Conservation (phyloP, 441 rosid genomes). For the Bruguiera hainesii region DNA sequence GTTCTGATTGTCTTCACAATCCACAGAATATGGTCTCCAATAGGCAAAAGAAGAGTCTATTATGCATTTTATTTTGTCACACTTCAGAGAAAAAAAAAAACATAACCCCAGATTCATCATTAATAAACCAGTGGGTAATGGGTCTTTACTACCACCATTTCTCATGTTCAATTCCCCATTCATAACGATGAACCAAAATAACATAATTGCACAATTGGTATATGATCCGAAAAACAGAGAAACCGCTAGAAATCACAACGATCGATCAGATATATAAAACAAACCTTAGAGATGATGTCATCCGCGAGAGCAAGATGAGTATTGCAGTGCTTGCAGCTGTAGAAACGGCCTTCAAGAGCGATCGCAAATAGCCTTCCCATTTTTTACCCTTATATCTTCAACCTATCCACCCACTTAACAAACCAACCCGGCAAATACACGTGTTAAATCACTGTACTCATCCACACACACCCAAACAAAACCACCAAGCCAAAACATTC, state of each 20-base stretch:
- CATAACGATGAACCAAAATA: neutral
- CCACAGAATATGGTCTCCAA: too few species aligned
- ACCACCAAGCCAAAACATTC: too few species aligned
- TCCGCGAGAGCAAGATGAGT: slow-evolving; percentile 51
- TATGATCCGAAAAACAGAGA: neutral
- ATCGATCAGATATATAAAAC: neutral
- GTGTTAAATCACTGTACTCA: too few species aligned
- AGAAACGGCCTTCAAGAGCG: slow-evolving; percentile 52
- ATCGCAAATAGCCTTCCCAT: slow-evolving; percentile 76
- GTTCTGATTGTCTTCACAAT: too few species aligned
- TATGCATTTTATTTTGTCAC: too few species aligned
- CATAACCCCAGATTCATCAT: neutral
- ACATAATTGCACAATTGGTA: neutral
- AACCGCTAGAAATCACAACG: slow-evolving; percentile 2
- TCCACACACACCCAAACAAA: too few species aligned
- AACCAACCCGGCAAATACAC: too few species aligned
- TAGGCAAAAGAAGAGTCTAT: too few species aligned
- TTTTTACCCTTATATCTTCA: neutral
- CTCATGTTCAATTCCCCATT: neutral
- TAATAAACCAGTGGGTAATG: neutral
- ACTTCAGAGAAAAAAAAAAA: neutral
- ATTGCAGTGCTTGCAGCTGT: slow-evolving; percentile 71
- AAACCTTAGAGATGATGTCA: slow-evolving; percentile 69
- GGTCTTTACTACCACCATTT: neutral
- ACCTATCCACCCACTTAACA: too few species aligned